Evolutionary conservation across 768 basidiomycete species (phyloP), one percentile per base, ranked within the genome.

Genomic region (Amanita thiersii): DNA sequence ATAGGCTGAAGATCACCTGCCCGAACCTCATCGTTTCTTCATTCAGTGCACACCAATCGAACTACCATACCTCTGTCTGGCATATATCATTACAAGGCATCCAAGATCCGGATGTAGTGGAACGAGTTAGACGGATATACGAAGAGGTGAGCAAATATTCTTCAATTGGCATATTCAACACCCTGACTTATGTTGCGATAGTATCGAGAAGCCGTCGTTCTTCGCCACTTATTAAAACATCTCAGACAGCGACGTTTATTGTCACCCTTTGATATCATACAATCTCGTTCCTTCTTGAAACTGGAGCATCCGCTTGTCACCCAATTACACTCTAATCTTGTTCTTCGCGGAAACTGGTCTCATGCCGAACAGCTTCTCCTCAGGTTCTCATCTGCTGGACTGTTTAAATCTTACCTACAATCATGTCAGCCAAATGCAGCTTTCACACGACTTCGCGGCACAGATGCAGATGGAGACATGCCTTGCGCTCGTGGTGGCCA

Each of bases 11-110:
- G 28, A 26, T 12, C 28, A 20, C 18, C 24, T 12, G 35, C 12
- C 21, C 18, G 9, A 32, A 23, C 26, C 46, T 20, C 12, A 39
- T 38, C 18, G 21, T 39, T 18, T 37, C 25, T 9, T 37, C 14
- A 28, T 37, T 21, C 40, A 87, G 86, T 28, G 78, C 82, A 3
- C 81, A 86, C 56, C 75, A 71, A 1, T 77, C 71, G 46, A 80
- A 73, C 50, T 89, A 81, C 54, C 84, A 88, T 51, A 77, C 77
- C 17, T 87, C 86, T 1, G 78, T 90, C 40, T 90, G 87, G 87
- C 68, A 81, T 49, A 65, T 88, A 19, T 57, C 78, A 1, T 49
- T 89, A 42, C 59, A 65, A 3, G 87, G 86, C 1, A 74, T 83
- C 21, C 60, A 54, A 1, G 75, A 84, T 17, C 61, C 70, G 36